Base-by-base conservation (phyloP, 2,329 filamentous ascomycete genomes). In the Claviceps paspali region DNA sequence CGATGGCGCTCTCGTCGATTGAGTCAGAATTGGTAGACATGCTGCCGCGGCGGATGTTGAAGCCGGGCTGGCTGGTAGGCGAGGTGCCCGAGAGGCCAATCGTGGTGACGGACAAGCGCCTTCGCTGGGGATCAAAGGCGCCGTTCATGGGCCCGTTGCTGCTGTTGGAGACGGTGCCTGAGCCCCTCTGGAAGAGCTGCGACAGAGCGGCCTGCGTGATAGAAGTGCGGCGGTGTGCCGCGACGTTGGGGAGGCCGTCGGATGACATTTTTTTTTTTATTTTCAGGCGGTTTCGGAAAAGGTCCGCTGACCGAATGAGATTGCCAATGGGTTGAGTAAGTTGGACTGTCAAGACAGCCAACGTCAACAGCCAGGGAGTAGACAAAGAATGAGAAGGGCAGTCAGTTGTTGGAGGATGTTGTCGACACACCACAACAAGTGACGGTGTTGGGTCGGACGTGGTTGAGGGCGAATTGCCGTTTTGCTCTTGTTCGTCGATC, bases 71-170 rank as follows among this genome's bases (percentile, higher is more conserved):
- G 47, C 56, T 68, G 64, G 50, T 73, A n/a, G 79, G 78, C 4
- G 79, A 79, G 17, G 69, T 70, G 45, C 80, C 80, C 4, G 79
- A 80, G n/a, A 85, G 64, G 24, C 82, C 81, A 22, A 85, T 61
- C 4, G 80, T 83, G 32, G 75, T 78, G 51, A 86, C 73, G 31
- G 82, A 87, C 45, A 86, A 70, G 33, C 82, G 75, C 41, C 81
- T 76, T 41, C 76, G 73, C 43, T 72, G 70, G 45, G 68, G 63
- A 38, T 76, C 68, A 44, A 72, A 65, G 21, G 66, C 59, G 24
- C 57, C 55, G 35, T 61, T 53, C 31, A 55, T 55, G 36, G 50
- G 54, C 19, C 57, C 54, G 38, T 47, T 49, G 22, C 60, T 59
- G 40, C 63, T 54, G 39, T 63, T 62, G 5, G 38, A 32, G n/a